Percentiles rank a stretch among this genome's conserved stretches.
These are phyloP conservation scores for Debaryomyces sp. DNA, from an alignment of 1,139 yeast species.

Conservation along the genomic window DNA sequence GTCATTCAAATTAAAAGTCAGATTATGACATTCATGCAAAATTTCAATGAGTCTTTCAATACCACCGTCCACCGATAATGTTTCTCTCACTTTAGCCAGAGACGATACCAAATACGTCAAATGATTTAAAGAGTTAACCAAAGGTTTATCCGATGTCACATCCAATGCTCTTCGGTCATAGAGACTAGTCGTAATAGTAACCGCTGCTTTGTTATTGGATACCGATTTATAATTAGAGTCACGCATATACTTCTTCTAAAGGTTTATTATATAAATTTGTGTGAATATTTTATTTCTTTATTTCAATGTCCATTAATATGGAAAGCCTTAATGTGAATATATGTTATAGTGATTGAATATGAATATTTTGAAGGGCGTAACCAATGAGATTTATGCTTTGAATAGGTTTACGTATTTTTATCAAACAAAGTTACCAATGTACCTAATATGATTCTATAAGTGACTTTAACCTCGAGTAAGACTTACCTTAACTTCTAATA, in stretches of 20 bases:
- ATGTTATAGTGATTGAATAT: not conserved
- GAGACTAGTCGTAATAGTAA: conserved; percentile 82
- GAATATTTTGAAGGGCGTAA: not conserved
- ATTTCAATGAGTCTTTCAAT: conserved; percentile 85
- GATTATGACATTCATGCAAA: conserved; percentile 71
- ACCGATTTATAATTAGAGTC: conserved; percentile 86
- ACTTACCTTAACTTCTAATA: not conserved
- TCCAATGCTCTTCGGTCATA: conserved; percentile 94
- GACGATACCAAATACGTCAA: conserved; percentile 85
- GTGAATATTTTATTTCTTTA: conserved; percentile 1
- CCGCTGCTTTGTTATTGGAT: conserved; percentile 82
- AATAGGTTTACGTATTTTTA: not conserved
- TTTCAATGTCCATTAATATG: conserved; percentile 2
- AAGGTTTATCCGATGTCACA: conserved; percentile 85
- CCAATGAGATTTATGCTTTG: not conserved
- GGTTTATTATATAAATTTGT: not conserved
- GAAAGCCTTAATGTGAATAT: not conserved
- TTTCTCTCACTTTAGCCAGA: conserved; percentile 87
- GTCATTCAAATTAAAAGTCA: conserved; percentile 33
- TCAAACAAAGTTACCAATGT: not conserved
- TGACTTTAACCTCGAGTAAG: not conserved
- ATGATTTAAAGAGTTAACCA: conserved; percentile 89
- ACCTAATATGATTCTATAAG: not conserved
- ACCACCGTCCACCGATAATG: conserved; percentile 88
- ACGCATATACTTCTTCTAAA: conserved; percentile 56